Evolutionary conservation across 345 rosid genomes (phyloP), one percentile per base, ranked within the genome.

Genomic region (Moringa oleifera): DNA sequence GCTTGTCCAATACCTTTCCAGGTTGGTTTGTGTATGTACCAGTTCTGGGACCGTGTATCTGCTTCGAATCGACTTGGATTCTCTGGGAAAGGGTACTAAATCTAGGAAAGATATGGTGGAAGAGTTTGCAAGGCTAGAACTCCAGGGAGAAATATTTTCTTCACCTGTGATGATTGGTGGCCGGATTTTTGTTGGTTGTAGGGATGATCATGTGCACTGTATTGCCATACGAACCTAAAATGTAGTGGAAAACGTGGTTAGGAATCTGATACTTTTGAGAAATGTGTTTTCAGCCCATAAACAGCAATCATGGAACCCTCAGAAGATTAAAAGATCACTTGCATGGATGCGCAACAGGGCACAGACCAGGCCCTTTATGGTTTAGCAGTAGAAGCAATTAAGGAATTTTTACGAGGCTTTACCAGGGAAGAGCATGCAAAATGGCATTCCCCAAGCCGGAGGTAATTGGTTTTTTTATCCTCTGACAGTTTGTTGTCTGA

Each of bases 131-230:
- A 78, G 74, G 55, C 20, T 78, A 66, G 77, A 83, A 64, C 81
- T 90, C 18, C 76, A 70, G 18, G 96, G 84, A 53, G 89, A 90
- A 46, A 75, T 90, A 54, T 94, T 90, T 73, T 94, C 99, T 50
- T 94, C 96, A 19, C 96, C 97, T 8, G 89, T 90, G 77, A 86
- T 90, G 97, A 69, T 90, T 7, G 91, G 90, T n/a, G 96, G 99
- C 51, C 52, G 77, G 71, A 80, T 94, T 61, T 94, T 90, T 73
- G 85, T 90, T 28, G 99, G 99, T 45, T 88, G 96, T 66, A 79
- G 97, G 68, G 95, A 93, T 59, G 94, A 90, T 74, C 75, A 83
- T 71, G 75, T 86, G 65, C 85, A 77, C 62, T 93, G 98, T 71
- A 56, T 88, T 66, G 76, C 77, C 61, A 62, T 80, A 68, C 76